These are phyloP conservation scores for Aspergillus hiratsukae DNA, from an alignment of 2,329 filamentous ascomycete species.

Conservation along the genomic window DNA sequence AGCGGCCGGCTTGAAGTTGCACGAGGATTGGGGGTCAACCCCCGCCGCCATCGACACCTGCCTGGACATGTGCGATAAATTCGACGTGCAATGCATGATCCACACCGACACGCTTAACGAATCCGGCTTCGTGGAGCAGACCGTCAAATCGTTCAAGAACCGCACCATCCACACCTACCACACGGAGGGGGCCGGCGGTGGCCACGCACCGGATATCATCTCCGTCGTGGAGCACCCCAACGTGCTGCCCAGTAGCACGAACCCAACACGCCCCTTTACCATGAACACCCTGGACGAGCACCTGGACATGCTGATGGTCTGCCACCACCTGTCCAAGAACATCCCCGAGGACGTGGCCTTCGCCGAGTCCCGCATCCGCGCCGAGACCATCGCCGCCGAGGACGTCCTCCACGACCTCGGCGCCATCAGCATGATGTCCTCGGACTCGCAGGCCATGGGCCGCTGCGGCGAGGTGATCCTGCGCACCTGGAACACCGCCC, in stretches of 20 bases:
- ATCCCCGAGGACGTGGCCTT: conserved; percentile 96
- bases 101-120: conserved; percentile 97
- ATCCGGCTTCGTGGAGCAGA: conserved; percentile 93
- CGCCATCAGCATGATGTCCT: conserved; percentile 96
- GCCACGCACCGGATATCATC: conserved; percentile 95
- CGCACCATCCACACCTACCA: conserved; percentile 95
- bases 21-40: conserved; percentile 94
- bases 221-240: conserved; percentile 83
- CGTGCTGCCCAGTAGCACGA: conserved; percentile 85
- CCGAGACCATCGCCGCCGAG: conserved; percentile 94
- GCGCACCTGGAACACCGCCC: conserved; percentile 92
- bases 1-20: conserved; percentile 84
- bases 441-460: conserved; percentile 94
- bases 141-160: conserved; percentile 76
- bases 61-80: conserved; percentile 77
- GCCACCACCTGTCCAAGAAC: conserved; percentile 86
- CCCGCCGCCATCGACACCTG: conserved; percentile 89
- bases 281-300: conserved; percentile 92
- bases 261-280: conserved; percentile 87
- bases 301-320: conserved; percentile 97
- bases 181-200: conserved; percentile 90
- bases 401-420: conserved; percentile 93
- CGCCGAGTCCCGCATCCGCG: conserved; percentile 87
- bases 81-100: conserved; percentile 89
- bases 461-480: conserved; percentile 90